Evolutionary conservation across 257 asterid species (phyloP).

Genomic region (Coffea canephora): DNA sequence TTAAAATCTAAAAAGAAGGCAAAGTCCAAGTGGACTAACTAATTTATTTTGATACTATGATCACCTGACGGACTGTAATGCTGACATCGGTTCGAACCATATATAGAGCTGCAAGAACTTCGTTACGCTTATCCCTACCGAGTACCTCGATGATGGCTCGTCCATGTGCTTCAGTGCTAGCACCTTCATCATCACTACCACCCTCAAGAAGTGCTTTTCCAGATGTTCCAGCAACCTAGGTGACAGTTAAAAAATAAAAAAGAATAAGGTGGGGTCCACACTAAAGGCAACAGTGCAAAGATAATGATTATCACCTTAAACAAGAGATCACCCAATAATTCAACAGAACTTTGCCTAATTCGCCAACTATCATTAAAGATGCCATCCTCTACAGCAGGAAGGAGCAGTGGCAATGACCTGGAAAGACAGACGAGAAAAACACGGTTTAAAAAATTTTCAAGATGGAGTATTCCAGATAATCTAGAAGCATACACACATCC

Average conservation of each 20-base stretch:
- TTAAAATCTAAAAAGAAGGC: slow-evolving; percentile 21
- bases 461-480: not conserved
- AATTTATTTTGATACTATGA: slow-evolving; percentile 13
- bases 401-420: slow-evolving; percentile 94
- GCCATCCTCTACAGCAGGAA: slow-evolving; percentile 99
- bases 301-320: slow-evolving; percentile 63
- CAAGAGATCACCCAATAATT: slow-evolving; percentile 91
- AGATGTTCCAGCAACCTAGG: slow-evolving; percentile 98
- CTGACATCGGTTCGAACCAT: slow-evolving; percentile 98
- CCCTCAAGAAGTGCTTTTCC: slow-evolving; percentile 99
- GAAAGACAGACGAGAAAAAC: slow-evolving; percentile 8
- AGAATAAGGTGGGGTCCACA: slow-evolving; percentile 12
- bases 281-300: not conserved
- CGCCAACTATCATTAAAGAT: slow-evolving; percentile 99
- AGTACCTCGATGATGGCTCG: slow-evolving; percentile 98
- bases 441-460: not conserved
- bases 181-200: slow-evolving; percentile 99
- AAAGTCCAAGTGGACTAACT: slow-evolving; percentile 18
- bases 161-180: slow-evolving; percentile 99
- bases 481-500: not conserved
- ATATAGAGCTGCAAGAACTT: slow-evolving; percentile 97
- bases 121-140: slow-evolving; percentile 94
- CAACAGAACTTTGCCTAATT: slow-evolving; percentile 98
- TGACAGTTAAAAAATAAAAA: not conserved
- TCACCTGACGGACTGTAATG: slow-evolving; percentile 95